phyloP scores from a whole-genome alignment of 192 early-diverging fungal species.

The Rhizoclosmatium sp. region DNA sequence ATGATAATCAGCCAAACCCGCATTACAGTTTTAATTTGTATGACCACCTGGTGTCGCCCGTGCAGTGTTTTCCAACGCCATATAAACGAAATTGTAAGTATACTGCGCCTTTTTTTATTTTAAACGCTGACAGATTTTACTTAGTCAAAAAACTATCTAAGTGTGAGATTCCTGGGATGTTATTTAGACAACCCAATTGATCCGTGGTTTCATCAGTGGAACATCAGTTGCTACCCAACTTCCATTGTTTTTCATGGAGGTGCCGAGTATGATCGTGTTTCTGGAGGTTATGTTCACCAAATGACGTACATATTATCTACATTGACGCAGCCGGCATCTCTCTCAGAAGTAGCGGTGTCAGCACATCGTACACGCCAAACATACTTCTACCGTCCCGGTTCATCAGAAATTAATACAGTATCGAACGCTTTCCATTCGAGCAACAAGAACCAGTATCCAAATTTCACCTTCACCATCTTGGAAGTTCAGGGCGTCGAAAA shows the following conservation, averaged over 20 bases:
- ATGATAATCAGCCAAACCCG: no score
- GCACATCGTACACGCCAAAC: no score
- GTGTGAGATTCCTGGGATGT: no score
- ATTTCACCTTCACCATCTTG: not conserved
- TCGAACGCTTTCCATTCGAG: not conserved
- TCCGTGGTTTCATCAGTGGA: no score
- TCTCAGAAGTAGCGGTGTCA: not conserved
- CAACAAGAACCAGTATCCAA: not conserved
- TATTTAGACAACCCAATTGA: no score
- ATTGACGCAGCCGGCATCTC: not conserved
- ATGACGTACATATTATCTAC: not conserved
- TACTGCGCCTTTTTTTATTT: not conserved
- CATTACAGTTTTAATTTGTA: not conserved
- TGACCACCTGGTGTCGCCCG: not conserved
- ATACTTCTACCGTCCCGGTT: no score
- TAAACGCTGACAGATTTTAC: no score
- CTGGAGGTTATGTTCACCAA: not conserved
- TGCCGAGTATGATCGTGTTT: not conserved
- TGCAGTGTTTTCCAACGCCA: not conserved
- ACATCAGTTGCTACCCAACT: conserved; percentile 4
- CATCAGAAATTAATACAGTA: no score
- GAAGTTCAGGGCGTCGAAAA: not conserved
- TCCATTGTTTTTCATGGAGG: not conserved
- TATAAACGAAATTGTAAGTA: not conserved
- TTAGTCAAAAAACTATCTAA: no score